These are phyloP conservation scores for Podosphaera xanthii DNA, from an alignment of 2,329 filamentous ascomycete genomes.

Conservation along the genomic window DNA sequence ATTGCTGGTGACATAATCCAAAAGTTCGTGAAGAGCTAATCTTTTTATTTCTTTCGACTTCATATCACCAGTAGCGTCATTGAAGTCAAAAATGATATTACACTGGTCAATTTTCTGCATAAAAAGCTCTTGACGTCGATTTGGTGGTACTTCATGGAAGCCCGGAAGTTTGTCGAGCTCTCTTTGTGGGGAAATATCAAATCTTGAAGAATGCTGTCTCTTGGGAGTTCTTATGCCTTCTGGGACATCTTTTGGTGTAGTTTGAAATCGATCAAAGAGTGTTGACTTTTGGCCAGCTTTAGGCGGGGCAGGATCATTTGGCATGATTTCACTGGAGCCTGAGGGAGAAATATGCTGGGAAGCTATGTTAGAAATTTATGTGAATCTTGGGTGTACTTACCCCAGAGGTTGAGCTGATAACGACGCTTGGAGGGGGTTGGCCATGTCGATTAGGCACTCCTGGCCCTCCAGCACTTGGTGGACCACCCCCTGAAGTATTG, in stretches of 20 bases:
- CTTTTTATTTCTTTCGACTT: constrained; percentile 99
- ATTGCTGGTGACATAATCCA: constrained; percentile 98
- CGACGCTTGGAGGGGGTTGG: constrained; percentile 58
- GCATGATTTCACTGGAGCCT: constrained; percentile 91
- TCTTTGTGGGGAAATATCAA: constrained; percentile 90
- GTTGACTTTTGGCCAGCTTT: constrained; percentile 78
- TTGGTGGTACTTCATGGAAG: constrained; percentile 92
- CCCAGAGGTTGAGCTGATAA: constrained; percentile 85
- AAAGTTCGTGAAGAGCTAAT: constrained; percentile 77
- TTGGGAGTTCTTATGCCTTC: constrained; percentile 90
- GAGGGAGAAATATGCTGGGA: constrained; percentile 70
- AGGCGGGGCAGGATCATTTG: constrained; percentile 81
- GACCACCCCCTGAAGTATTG: constrained; percentile 17
- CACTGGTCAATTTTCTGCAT: constrained; percentile 99
- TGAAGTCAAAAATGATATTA: constrained; percentile 99
- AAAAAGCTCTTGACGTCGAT: constrained; percentile 84
- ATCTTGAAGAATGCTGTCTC: constrained; percentile 89
- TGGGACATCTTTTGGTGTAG: constrained; percentile 87
- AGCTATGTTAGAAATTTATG: not conserved
- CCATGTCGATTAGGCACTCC: constrained; percentile 41
- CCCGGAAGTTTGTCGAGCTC: constrained; percentile 93
- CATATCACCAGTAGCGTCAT: constrained; percentile 94
- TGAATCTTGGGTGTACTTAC: constrained; percentile 27
- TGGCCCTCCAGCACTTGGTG: constrained; percentile 22
- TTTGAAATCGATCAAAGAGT: constrained; percentile 71